Percentiles rank a stretch among this genome's conserved stretches.
phyloP scores from a whole-genome alignment of 2,329 filamentous ascomycete species.

The Cladosporium sp. region DNA sequence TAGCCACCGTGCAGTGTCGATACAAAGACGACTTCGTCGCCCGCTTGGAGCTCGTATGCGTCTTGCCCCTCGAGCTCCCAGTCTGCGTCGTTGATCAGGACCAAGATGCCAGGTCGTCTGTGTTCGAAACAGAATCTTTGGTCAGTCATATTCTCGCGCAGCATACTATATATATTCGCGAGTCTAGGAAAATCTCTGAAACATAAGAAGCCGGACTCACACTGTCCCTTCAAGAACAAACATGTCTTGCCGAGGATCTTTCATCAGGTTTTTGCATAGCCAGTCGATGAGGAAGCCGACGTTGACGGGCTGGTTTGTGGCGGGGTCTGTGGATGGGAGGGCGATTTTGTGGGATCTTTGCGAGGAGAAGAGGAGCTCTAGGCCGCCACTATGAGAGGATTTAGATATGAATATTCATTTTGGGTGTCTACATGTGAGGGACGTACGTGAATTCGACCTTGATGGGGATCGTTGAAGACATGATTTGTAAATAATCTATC shows the following conservation, averaged over 20 bases:
- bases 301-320: constrained; percentile 63
- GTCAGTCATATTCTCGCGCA: neutral
- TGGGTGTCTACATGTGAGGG: neutral
- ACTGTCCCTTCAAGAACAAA: constrained; percentile 86
- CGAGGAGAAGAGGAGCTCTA: constrained; percentile 92
- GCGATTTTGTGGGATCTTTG: constrained; percentile 70
- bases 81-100: constrained; percentile 95
- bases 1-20: constrained; percentile 93
- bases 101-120: constrained; percentile 91
- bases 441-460: constrained; percentile 72
- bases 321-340: constrained; percentile 62
- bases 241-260: constrained; percentile 79
- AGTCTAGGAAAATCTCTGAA: neutral
- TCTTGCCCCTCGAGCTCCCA: constrained; percentile 98
- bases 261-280: constrained; percentile 81
- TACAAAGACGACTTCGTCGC: constrained; percentile 92
- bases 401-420: neutral
- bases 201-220: constrained; percentile 59
- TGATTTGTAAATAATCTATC: constrained; percentile 6
- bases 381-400: constrained; percentile 64
- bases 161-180: neutral
- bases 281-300: constrained; percentile 76
- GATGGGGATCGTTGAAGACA: constrained; percentile 52
- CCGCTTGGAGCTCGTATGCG: constrained; percentile 76
- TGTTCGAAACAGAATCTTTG: neutral